Conservation (phyloP, 1,139 yeast species). For the Lodderomyces elongisporus region DNA sequence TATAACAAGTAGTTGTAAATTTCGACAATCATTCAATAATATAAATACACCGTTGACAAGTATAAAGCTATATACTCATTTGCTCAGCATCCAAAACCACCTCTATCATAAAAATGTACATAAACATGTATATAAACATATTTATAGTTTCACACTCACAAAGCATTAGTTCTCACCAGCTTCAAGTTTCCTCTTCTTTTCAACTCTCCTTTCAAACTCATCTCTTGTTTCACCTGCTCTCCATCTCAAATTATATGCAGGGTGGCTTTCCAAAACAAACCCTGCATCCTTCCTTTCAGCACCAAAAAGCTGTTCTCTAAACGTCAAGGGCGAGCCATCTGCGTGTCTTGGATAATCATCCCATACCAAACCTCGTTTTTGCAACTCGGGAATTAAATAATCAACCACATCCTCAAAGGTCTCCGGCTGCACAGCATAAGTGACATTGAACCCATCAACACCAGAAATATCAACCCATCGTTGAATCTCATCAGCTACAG, state of each 20-base stretch:
- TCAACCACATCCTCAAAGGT: constrained; percentile 28
- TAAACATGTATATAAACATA: too few species aligned
- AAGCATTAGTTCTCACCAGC: not conserved
- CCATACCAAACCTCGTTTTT: constrained; percentile 23
- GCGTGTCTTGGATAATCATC: constrained; percentile 21
- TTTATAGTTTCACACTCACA: too few species aligned
- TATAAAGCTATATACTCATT: too few species aligned
- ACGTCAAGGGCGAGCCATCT: constrained; percentile 16
- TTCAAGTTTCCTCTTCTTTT: constrained; percentile 9
- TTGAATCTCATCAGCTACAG: constrained; percentile 26
- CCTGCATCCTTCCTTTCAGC: constrained; percentile 19
- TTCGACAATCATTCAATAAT: too few species aligned
- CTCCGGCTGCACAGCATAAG: constrained; percentile 24
- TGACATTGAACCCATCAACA: constrained; percentile 28
- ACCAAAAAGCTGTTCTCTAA: constrained; percentile 25
- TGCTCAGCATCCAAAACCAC: too few species aligned
- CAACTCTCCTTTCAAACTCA: constrained; percentile 26
- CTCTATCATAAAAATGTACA: too few species aligned
- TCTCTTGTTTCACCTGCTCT: constrained; percentile 30
- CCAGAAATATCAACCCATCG: constrained; percentile 27
- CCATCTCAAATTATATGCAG: constrained; percentile 39
- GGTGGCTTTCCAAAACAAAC: constrained; percentile 25
- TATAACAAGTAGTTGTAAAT: too few species aligned
- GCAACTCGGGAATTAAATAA: constrained; percentile 22
- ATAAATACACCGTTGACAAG: too few species aligned